Evolutionary conservation across 2,329 filamentous ascomycete species (phyloP).

Genomic region (Diaporthe caulivora): DNA sequence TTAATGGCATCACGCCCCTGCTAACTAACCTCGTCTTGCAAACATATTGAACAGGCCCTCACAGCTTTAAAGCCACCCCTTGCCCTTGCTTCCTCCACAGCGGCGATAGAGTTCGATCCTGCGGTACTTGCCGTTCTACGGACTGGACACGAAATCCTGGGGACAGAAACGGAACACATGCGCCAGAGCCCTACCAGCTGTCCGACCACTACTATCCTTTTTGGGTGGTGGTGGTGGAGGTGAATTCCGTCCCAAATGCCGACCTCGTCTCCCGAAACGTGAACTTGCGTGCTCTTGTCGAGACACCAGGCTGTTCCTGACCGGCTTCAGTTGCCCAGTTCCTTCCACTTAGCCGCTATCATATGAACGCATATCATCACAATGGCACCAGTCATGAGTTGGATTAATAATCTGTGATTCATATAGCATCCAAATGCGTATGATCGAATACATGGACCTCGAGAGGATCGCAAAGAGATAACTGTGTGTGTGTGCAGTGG

Average conservation of each 20-base stretch:
- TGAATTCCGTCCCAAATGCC: neutral
- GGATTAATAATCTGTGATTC: slow-evolving; percentile 25
- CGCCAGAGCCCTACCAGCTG: neutral
- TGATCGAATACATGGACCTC: neutral
- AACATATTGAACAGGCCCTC: neutral
- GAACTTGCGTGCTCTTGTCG: neutral
- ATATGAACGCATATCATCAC: neutral
- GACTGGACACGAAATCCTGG: neutral
- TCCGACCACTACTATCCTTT: neutral
- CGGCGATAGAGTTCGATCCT: neutral
- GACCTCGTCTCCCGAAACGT: neutral
- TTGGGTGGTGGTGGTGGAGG: neutral
- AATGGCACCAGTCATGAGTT: neutral
- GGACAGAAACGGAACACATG: neutral
- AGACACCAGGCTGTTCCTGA: neutral
- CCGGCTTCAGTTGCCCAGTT: neutral
- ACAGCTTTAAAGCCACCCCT: neutral
- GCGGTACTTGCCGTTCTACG: slow-evolving; percentile 23
- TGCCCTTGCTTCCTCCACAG: neutral
- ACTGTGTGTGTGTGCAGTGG: slow-evolving; percentile 29
- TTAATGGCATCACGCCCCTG: too few relatives aligned
- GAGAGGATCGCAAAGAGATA: slow-evolving; percentile 20
- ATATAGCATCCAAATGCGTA: slow-evolving; percentile 18
- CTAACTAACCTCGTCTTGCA: neutral
- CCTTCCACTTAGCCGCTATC: neutral